phyloP scores from a whole-genome alignment of 441 rosid genomes.

The Adansonia grandidieri region DNA sequence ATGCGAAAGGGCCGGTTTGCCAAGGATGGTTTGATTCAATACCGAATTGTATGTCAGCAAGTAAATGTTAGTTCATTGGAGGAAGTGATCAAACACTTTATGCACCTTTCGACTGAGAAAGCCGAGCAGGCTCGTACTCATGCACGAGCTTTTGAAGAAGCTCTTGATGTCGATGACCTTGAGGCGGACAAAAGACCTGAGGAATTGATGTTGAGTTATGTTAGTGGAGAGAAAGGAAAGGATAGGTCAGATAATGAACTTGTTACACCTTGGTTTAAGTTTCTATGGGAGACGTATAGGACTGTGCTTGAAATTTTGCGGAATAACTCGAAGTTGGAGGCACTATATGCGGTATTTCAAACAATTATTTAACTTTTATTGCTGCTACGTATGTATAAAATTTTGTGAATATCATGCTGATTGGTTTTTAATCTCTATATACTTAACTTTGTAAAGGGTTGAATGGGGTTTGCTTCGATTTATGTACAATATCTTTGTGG shows the following conservation, averaged over 20 bases:
- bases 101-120: neutral
- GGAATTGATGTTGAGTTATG: neutral
- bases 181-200: neutral
- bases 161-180: neutral
- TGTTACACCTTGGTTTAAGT: neutral
- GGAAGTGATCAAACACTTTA: neutral
- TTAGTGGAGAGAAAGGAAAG: neutral
- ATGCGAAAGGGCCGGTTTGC: conserved; percentile 86
- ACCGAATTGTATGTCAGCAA: neutral
- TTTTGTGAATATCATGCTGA: too few relatives aligned
- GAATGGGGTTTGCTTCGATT: too few relatives aligned
- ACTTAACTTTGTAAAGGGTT: too few relatives aligned
- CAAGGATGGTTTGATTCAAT: neutral
- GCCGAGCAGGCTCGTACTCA: neutral
- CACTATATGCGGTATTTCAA: neutral
- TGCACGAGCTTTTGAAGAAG: neutral
- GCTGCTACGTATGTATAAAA: too few relatives aligned
- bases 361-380: too few relatives aligned
- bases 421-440: too few relatives aligned
- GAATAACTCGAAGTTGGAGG: neutral
- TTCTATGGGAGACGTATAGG: neutral
- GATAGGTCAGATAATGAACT: neutral
- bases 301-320: neutral
- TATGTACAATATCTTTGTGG: too few relatives aligned
- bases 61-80: neutral